Evolutionary conservation across 345 rosid species (phyloP).

Genomic region (Aethionema arabicum): DNA sequence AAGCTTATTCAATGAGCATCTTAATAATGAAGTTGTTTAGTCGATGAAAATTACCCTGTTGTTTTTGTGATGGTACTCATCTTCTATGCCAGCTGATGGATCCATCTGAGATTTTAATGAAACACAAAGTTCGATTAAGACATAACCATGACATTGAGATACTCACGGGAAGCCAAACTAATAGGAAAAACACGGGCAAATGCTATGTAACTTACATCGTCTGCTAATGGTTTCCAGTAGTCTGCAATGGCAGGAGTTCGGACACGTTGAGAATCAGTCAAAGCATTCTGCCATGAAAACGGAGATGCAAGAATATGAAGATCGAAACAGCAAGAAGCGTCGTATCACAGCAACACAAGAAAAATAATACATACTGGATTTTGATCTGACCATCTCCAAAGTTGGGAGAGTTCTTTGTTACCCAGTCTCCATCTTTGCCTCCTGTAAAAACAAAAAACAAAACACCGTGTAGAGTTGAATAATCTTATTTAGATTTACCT

Average conservation of each 20-base stretch:
- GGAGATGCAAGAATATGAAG: conserved; percentile 26
- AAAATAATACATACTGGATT: conserved; percentile 57
- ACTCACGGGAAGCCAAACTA: too few species aligned
- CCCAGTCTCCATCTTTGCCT: conserved; percentile 90
- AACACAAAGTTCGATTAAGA: conserved; percentile 13
- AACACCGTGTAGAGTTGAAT: conserved; percentile 5
- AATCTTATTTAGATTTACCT: conserved; percentile 1
- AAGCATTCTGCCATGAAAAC: conserved; percentile 61
- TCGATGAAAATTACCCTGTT: conserved; percentile 51
- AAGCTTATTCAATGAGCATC: conserved; percentile 15
- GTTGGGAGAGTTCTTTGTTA: conserved; percentile 92
- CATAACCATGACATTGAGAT: neutral
- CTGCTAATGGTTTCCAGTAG: conserved; percentile 96
- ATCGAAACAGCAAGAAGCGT: neutral
- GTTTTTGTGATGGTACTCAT: conserved; percentile 89
- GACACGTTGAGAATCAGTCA: conserved; percentile 87
- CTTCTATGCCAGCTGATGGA: conserved; percentile 88
- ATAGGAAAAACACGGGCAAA: neutral
- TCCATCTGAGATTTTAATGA: conserved; percentile 68
- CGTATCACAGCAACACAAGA: neutral
- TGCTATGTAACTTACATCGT: conserved; percentile 62
- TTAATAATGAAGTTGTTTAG: neutral
- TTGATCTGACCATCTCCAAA: conserved; percentile 99
- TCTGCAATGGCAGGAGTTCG: conserved; percentile 82
- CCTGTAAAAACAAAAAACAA: conserved; percentile 44